phyloP scores from a whole-genome alignment of 176 grass and related monocot species.

The Tillandsia leiboldiana region DNA sequence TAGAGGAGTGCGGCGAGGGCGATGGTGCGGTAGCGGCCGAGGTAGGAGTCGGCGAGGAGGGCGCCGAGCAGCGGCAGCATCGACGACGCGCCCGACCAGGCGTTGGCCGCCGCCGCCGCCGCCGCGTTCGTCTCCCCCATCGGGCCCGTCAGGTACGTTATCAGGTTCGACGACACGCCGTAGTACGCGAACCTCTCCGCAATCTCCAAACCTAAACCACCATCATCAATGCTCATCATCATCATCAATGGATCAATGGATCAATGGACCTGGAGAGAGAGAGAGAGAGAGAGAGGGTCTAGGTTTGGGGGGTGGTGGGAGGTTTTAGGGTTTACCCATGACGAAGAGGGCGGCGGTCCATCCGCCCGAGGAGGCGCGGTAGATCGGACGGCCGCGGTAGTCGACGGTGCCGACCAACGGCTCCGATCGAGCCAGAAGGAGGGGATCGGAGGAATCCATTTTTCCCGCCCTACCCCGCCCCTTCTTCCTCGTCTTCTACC shows the following conservation, averaged over 20 bases:
- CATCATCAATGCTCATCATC: too few species aligned
- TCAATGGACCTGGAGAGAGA: background rate
- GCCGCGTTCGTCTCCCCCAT: slow-evolving; percentile 41
- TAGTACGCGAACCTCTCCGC: slow-evolving; percentile 61
- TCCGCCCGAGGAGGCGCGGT: slow-evolving; percentile 34
- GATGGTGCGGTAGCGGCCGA: slow-evolving; percentile 53
- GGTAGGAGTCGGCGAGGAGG: slow-evolving; percentile 62
- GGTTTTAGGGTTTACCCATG: slow-evolving; percentile 30
- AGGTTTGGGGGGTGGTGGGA: background rate
- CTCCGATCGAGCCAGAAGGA: slow-evolving; percentile 12
- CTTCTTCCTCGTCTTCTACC: background rate
- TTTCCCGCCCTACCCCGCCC: background rate
- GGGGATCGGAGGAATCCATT: slow-evolving; percentile 11
- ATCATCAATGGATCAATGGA: too few species aligned
- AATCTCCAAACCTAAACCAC: slow-evolving; percentile 39
- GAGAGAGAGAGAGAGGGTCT: background rate
- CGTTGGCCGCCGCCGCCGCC: slow-evolving; percentile 46
- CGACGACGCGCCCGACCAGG: slow-evolving; percentile 36
- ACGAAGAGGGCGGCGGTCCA: slow-evolving; percentile 50
- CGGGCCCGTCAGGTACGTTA: slow-evolving; percentile 58
- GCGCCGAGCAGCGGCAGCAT: slow-evolving; percentile 58
- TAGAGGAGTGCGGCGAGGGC: slow-evolving; percentile 43
- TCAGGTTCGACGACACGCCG: slow-evolving; percentile 54
- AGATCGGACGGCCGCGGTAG: slow-evolving; percentile 38
- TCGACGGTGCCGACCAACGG: slow-evolving; percentile 11